phyloP scores from a whole-genome alignment of 2,329 filamentous ascomycete genomes.

The Penicillium brevicompactum region DNA sequence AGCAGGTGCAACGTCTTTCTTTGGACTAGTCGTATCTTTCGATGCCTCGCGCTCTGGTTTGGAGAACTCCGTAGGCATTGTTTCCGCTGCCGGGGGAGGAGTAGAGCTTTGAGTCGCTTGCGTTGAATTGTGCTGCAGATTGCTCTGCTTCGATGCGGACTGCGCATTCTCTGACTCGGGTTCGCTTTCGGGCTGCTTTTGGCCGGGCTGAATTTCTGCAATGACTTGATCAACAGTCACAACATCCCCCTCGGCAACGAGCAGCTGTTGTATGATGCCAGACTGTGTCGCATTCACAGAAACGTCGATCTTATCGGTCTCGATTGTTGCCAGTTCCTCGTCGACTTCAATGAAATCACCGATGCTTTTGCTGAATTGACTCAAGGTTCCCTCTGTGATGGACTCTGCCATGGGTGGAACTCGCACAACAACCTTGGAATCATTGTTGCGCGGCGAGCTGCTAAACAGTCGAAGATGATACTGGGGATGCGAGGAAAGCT shows the following conservation, averaged over 20 bases:
- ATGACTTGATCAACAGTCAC: conserved; percentile 88
- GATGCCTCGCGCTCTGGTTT: background rate
- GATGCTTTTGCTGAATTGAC: conserved; percentile 84
- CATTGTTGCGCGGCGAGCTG: background rate
- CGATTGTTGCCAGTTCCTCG: conserved; percentile 94
- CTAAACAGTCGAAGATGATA: background rate
- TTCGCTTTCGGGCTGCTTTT: conserved; percentile 43
- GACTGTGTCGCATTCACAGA: conserved; percentile 89
- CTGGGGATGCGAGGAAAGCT: background rate
- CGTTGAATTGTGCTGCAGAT: conserved; percentile 40
- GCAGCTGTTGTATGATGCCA: conserved; percentile 82
- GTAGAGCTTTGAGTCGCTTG: conserved; percentile 36
- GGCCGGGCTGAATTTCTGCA: conserved; percentile 75
- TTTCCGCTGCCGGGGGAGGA: background rate
- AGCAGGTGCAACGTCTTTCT: conserved; percentile 13
- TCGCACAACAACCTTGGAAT: background rate
- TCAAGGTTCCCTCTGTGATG: conserved; percentile 90
- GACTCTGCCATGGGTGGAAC: conserved; percentile 60
- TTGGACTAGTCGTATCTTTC: background rate
- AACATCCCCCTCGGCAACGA: conserved; percentile 88
- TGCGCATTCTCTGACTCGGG: conserved; percentile 3
- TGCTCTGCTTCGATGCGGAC: too few relatives aligned
- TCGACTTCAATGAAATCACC: conserved; percentile 89
- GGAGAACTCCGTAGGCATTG: background rate
- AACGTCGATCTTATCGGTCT: conserved; percentile 97